Conservation (phyloP, 2,329 filamentous ascomycete species). For the Diaporthe sp. region DNA sequence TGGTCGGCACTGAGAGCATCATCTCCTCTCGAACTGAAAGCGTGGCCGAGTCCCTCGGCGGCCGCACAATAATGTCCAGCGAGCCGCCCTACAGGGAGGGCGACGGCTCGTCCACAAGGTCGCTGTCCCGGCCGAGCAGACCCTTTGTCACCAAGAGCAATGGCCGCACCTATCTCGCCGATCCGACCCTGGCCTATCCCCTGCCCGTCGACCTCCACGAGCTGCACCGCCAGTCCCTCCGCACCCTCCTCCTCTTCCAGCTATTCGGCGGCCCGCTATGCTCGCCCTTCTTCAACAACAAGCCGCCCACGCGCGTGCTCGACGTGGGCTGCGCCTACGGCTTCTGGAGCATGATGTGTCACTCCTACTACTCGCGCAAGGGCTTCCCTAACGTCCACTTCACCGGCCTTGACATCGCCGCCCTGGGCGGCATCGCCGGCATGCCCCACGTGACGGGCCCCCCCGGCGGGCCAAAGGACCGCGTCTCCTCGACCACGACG, state of each 20-base stretch:
- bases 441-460: constrained; percentile 13
- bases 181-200: constrained; percentile 80
- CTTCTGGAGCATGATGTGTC: constrained; percentile 91
- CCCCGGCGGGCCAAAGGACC: constrained; percentile 17
- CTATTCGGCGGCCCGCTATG: constrained; percentile 86
- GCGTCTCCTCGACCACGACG: constrained; percentile 34
- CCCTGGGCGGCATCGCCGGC: constrained; percentile 52
- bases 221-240: constrained; percentile 87
- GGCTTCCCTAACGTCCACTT: constrained; percentile 81
- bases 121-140: constrained; percentile 49
- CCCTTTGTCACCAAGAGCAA: constrained; percentile 77
- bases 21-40: constrained; percentile 63
- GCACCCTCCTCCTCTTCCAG: constrained; percentile 84
- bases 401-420: constrained; percentile 85
- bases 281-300: constrained; percentile 73
- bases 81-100: constrained; percentile 57
- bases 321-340: constrained; percentile 90
- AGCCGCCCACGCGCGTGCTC: constrained; percentile 81
- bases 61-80: constrained; percentile 62
- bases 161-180: constrained; percentile 85
- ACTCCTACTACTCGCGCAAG: constrained; percentile 79
- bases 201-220: constrained; percentile 89
- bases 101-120: constrained; percentile 54
- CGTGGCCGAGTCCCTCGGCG: constrained; percentile 55
- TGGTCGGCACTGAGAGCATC: constrained; percentile 53